Evolutionary conservation across 1,284 basidiomycete species (phyloP).

Genomic region (Trametes sp.): DNA sequence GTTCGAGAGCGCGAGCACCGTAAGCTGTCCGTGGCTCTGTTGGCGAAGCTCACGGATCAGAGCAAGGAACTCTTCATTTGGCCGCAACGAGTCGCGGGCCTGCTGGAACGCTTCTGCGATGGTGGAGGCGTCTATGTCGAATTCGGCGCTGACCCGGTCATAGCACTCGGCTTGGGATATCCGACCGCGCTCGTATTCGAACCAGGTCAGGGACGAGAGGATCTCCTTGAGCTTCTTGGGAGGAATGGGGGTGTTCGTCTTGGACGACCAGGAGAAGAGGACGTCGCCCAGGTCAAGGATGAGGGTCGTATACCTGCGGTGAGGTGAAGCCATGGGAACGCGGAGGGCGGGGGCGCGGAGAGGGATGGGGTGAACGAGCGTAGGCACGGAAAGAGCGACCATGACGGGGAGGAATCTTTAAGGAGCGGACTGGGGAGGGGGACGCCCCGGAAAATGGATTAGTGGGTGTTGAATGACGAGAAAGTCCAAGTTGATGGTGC

Average conservation of each 20-base stretch:
- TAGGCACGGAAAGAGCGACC: conserved; percentile 18
- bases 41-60: conserved; percentile 56
- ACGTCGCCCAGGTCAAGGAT: conserved; percentile 66
- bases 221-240: conserved; percentile 53
- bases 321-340: conserved; percentile 26
- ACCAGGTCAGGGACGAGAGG: conserved; percentile 58
- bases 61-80: conserved; percentile 52
- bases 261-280: conserved; percentile 62
- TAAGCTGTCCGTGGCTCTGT: conserved; percentile 44
- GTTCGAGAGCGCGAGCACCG: conserved; percentile 66
- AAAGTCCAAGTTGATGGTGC: conserved; percentile 19
- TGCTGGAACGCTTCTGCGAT: conserved; percentile 53
- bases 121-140: conserved; percentile 48
- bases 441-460: conserved; percentile 17
- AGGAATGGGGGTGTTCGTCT: conserved; percentile 55
- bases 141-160: conserved; percentile 49
- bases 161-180: conserved; percentile 58
- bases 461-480: conserved; percentile 23
- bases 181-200: conserved; percentile 60
- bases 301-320: conserved; percentile 41
- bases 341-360: conserved; percentile 5
- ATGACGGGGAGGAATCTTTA: conserved; percentile 18
- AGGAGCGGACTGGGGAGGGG: conserved; percentile 17
- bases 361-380: conserved; percentile 15
- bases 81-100: conserved; percentile 54